Evolutionary conservation across 1,284 basidiomycete species (phyloP), one percentile per base, ranked within the genome.

Genomic region (Mycena citricolor): DNA sequence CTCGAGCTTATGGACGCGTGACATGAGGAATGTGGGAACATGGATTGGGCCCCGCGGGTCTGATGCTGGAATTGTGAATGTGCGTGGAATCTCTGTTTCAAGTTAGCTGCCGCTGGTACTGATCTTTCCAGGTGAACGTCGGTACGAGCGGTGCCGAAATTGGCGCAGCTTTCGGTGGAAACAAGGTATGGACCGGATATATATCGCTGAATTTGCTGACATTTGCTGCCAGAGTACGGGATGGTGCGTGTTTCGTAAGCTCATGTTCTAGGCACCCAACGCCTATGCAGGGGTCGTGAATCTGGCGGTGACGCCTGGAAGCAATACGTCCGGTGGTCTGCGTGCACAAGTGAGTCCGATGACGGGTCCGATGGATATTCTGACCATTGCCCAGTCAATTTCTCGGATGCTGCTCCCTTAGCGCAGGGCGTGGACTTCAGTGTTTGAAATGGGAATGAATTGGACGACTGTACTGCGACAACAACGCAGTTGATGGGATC

Each of bases 241-340:
- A 57, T 90, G 87, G 83, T 85, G 61, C 63, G 79, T 68, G 25
- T 39, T 43, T 50, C 47, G 35, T 34, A 52, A 49, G 47, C 47
- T 24, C 25, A 16, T 37, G 17, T 39, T 44, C 31, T n/a, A 37
- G 28, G n/a, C 28, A 13, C 19, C 31, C 35, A 44, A 47, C 44
- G 49, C 40, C 55, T 47, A 42, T 52, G 39, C 47, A 93, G 91
- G 92, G 94, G 94, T n/a, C 81, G 94, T 44, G 94, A 97, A 69
- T 93, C 90, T 12, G 94, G 94, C 25, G 94, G 94, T 34, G 94
- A 97, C 65, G 89, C 94, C 19, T 97, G 94, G 94, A 94, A 94
- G 66, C 90, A 95, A 62, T 91, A 90, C 52, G 85, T 89, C 32
- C 80, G 89, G 47, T 90, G 88, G 87, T 86, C 86, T 61, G 81